Base-by-base conservation (phyloP, 1,139 yeast genomes). In the Saccharomycopsis hybrid region DNA sequence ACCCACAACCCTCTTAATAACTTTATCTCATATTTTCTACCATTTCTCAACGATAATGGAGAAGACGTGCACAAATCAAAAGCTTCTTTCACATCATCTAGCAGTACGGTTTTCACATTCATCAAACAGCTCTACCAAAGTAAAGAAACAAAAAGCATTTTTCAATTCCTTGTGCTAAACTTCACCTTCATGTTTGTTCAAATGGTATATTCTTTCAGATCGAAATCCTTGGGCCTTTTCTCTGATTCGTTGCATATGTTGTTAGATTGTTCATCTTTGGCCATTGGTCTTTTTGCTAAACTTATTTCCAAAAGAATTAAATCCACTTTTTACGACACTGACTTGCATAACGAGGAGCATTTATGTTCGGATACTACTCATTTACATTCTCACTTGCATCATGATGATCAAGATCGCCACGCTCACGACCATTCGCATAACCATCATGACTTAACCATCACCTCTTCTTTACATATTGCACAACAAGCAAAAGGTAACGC, bases 231-330 rank as follows among this genome's bases (percentile, higher is more conserved):
- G 40, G 97, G 98, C 5, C 71, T 94, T 30, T 68, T 94, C 46
- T 88, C 96, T 5, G 99, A 94, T 61, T 88, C 96, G 3, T 73
- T 92, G 48, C 99, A 92, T 65, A 92, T 92, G 99, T 87, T 95
- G 2, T 72, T 92, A 52, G 98, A 92, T 65, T 92, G 98, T 64
- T 74, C 89, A 1, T 95, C 98, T 0, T 70, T 92, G 49, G 81
- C 94, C 3, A 77, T 94, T 31, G 99, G 99, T 0, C 70, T 94
- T 3, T 76, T 92, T 32, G 98, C 99, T 0, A 88, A 95, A 25
- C 77, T 77, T 4, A 58, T 79, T 50, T 72, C 82, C 3, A 78
- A 77, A 56, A 68, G 71, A 55, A 79, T 51, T 4, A 38, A 25
- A 4, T 41, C 47, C 3, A 51, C 45, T 5, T 53, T 53, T 36